Conservation (phyloP, 768 basidiomycete genomes). For the Hericium erinaceus region DNA sequence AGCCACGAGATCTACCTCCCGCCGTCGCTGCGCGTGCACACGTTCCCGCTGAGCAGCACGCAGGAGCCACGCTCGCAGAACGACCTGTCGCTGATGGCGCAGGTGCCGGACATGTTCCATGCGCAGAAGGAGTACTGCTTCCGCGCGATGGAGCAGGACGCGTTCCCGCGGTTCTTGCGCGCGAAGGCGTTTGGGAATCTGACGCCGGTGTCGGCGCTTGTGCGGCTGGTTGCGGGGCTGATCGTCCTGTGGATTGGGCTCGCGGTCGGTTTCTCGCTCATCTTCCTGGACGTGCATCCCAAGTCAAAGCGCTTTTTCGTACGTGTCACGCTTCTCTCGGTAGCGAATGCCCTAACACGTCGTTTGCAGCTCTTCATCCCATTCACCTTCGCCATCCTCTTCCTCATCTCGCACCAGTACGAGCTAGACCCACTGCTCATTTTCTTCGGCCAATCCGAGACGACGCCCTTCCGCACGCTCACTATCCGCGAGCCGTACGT, state of each 20-base stretch:
- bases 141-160: constrained; percentile 92
- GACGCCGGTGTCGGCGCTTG: constrained; percentile 82
- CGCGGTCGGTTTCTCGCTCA: constrained; percentile 78
- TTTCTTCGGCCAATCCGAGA: constrained; percentile 87
- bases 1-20: constrained; percentile 99
- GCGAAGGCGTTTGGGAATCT: constrained; percentile 98
- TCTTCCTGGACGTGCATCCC: constrained; percentile 90
- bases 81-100: constrained; percentile 72
- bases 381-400: constrained; percentile 81
- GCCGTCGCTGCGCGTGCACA: constrained; percentile 81
- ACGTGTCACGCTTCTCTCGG: constrained; percentile 28
- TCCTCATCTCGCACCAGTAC: constrained; percentile 92
- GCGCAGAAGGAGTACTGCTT: constrained; percentile 96
- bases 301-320: constrained; percentile 94
- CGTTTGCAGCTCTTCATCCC: constrained; percentile 79
- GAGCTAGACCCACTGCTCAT: constrained; percentile 95
- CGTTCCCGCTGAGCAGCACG: constrained; percentile 70
- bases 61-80: constrained; percentile 20
- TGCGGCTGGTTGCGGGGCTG: constrained; percentile 78
- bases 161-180: constrained; percentile 88
- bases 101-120: constrained; percentile 95
- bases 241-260: constrained; percentile 93
- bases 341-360: constrained; percentile 1
- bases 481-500: constrained; percentile 92
- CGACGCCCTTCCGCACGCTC: constrained; percentile 92